Evolutionary conservation across 139 green algal genomes (phyloP).

Genomic region (Chlamydomonas applanata): DNA sequence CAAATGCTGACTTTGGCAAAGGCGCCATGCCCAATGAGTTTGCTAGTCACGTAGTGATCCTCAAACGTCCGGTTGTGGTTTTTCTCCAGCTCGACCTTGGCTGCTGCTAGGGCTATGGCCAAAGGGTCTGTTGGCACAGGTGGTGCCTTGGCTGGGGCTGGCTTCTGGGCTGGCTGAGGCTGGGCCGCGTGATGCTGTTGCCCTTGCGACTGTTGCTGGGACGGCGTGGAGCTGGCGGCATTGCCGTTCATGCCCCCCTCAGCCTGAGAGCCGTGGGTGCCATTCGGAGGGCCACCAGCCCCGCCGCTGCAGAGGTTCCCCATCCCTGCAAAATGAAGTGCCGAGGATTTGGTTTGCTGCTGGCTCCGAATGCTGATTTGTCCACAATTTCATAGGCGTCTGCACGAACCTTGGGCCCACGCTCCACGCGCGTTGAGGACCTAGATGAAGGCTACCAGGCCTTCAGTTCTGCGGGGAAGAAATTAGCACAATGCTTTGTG

Average conservation of each 20-base stretch:
- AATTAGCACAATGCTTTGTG: too few species aligned
- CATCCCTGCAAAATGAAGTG: not conserved
- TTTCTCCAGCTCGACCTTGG: constrained; percentile 38
- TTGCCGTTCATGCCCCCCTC: not conserved
- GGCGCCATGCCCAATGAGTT: constrained; percentile 51
- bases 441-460: too few species aligned
- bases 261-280: not conserved
- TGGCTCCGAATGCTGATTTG: too few species aligned
- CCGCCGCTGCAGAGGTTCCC: constrained; percentile 1
- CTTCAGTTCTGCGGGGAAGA: too few species aligned
- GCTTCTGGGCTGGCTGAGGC: not conserved
- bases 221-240: not conserved
- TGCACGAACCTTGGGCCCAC: too few species aligned
- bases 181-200: not conserved
- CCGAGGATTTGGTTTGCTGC: too few species aligned
- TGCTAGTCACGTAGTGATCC: constrained; percentile 33
- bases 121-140: constrained; percentile 2
- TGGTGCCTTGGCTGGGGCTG: not conserved
- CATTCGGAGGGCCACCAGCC: not conserved
- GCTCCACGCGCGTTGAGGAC: too few species aligned
- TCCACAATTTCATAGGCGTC: not conserved
- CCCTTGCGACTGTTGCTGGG: not conserved
- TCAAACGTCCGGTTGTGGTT: constrained; percentile 23
- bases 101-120: constrained; percentile 30
- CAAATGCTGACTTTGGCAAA: constrained; percentile 52